A percentile compares a stretch with the other conserved stretches of the same genome.
Conservation (phyloP, 2,329 filamentous ascomycete species). For the Paradendryphiella salina region DNA sequence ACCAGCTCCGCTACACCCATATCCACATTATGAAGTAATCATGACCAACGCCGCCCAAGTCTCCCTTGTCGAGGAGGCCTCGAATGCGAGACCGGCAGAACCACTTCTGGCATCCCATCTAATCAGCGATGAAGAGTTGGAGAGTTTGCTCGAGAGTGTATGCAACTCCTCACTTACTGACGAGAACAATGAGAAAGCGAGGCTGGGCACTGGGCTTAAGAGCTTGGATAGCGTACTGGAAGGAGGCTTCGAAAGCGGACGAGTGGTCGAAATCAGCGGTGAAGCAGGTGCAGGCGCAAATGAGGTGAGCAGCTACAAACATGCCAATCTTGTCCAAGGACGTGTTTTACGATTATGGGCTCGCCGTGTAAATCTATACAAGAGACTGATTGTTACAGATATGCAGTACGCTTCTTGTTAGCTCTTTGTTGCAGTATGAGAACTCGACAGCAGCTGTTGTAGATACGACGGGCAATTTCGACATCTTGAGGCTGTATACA, state of each 20-base stretch:
- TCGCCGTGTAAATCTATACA: background rate
- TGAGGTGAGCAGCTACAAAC: conserved; percentile 25
- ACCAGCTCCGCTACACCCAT: too few relatives aligned
- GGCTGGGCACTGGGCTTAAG: conserved; percentile 29
- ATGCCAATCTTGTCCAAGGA: background rate
- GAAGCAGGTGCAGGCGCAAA: conserved; percentile 28
- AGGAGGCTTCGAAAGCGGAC: conserved; percentile 46
- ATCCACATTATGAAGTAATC: too few relatives aligned
- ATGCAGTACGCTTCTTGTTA: conserved; percentile 42
- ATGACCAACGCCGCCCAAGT: background rate
- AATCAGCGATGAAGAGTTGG: conserved; percentile 25
- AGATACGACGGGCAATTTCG: conserved; percentile 53
- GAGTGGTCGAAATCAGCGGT: conserved; percentile 44
- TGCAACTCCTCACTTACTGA: background rate
- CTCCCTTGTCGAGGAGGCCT: background rate
- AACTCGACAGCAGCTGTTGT: conserved; percentile 48
- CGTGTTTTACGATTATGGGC: background rate
- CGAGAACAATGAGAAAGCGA: background rate
- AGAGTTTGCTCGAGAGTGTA: conserved; percentile 12
- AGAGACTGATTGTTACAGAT: conserved; percentile 2
- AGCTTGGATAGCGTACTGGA: conserved; percentile 45
- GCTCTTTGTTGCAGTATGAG: conserved; percentile 43
- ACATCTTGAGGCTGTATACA: conserved; percentile 48
- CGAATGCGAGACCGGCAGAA: conserved; percentile 9
- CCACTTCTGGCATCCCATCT: conserved; percentile 25